Evolutionary conservation across 192 early-diverging fungal species (phyloP), one percentile per base, ranked within the genome.

Genomic region (Dispira parvispora): DNA sequence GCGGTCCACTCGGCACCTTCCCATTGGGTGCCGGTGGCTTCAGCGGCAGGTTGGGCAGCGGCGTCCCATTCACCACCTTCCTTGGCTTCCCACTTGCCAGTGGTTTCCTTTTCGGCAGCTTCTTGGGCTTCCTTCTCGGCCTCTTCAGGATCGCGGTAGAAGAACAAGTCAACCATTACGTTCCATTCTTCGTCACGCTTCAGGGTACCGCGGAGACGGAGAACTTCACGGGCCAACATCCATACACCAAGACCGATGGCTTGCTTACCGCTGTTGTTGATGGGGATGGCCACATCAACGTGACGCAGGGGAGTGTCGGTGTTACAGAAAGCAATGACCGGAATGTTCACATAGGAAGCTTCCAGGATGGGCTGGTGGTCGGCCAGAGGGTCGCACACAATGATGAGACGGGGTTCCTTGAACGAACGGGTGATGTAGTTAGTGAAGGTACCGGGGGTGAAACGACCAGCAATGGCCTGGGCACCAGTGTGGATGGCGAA

Each of bases 101-200:
- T 75, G 63, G 68, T 68, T n/a, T 67, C 75, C 68, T 79, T 74
- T 68, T 73, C 71, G 62, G 74, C 80, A 52, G 74, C 82, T 54
- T 79, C 79, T 62, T 84, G 82, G 61, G 82, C 87, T 70, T 99
- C 94, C 87, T 96, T 93, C 75, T 89, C 88, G 62, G 85, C 84
- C 74, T 99, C 97, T 70, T 89, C 90, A 67, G 95, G 86, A 74
- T 97, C 95, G 72, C 97, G 89, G 88, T 86, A 98, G 88, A 99
- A 98, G 97, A 97, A 99, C 97, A 99, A 94, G 79, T 99, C 97
- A 67, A 91, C 89, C 95, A 99, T 98, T 70, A 99, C 79, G 63
- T 90, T 80, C 97, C 97, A 99, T 64, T 82, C 77, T 65, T 80
- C 72, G 68, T 80, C 72, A 74, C 92, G 87, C 68, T 87, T 66